phyloP scores from a whole-genome alignment of 1,284 basidiomycete species.

The Papiliotrema nemorosa region DNA sequence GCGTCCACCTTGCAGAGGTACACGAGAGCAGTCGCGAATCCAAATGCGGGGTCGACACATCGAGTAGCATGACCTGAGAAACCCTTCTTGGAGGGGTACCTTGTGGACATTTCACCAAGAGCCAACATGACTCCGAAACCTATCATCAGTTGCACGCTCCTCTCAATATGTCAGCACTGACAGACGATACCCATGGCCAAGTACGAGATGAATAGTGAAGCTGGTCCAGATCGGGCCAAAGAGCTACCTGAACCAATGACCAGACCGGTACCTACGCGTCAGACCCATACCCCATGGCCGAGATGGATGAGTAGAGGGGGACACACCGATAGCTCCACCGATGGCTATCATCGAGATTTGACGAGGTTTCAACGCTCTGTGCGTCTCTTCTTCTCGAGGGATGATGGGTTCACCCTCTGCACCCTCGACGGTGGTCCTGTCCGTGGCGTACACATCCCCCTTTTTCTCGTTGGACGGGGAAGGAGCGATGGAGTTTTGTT shows the following conservation, averaged over 20 bases:
- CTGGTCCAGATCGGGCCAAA: constrained; percentile 51
- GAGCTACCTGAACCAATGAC: constrained; percentile 62
- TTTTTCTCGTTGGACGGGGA: constrained; percentile 1
- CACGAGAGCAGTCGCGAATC: constrained; percentile 31
- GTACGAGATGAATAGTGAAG: constrained; percentile 51
- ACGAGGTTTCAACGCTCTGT: constrained; percentile 33
- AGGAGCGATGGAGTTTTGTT: no score
- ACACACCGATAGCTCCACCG: constrained; percentile 53
- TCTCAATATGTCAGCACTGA: constrained; percentile 6
- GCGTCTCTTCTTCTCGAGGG: constrained; percentile 30
- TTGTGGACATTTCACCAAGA: constrained; percentile 53
- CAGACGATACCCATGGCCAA: constrained; percentile 43
- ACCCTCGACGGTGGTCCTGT: neutral
- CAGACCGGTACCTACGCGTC: constrained; percentile 57
- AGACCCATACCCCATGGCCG: neutral
- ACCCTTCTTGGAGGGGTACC: constrained; percentile 49
- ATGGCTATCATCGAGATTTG: constrained; percentile 51
- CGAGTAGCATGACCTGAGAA: constrained; percentile 49
- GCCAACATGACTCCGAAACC: constrained; percentile 37
- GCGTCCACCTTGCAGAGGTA: constrained; percentile 36
- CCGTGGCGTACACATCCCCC: neutral
- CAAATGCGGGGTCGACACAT: constrained; percentile 49
- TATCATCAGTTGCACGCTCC: neutral
- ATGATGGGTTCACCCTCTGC: neutral
- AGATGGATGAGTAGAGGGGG: neutral